These are phyloP conservation scores for Cyberlindnera misumaiensis DNA, from an alignment of 805 yeast species.

Conservation along the genomic window DNA sequence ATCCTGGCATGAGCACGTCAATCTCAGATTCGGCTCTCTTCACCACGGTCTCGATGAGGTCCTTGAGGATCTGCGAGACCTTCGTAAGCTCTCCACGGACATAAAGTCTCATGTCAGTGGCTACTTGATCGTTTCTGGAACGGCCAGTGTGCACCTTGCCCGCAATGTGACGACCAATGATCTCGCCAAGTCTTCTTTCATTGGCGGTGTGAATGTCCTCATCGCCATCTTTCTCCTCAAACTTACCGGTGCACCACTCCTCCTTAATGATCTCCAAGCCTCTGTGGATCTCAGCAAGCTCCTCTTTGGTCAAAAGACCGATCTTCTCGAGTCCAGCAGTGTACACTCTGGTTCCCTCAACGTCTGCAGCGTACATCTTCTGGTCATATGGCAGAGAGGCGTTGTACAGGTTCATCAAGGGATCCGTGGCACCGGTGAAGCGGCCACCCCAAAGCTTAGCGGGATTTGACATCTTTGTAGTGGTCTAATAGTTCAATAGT, in stretches of 20 bases:
- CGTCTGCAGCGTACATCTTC: conserved; percentile 89
- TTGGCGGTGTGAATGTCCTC: conserved; percentile 99
- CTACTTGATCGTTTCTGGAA: conserved; percentile 97
- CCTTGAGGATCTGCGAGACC: conserved; percentile 46
- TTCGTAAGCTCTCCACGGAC: conserved; percentile 71
- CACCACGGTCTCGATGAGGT: conserved; percentile 60
- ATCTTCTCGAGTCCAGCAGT: conserved; percentile 79
- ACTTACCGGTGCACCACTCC: conserved; percentile 74
- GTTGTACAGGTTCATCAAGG: conserved; percentile 94
- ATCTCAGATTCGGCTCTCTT: conserved; percentile 81
- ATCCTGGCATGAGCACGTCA: conserved; percentile 95
- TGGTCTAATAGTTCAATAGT: background rate
- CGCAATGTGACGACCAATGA: conserved; percentile 87
- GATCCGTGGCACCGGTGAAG: conserved; percentile 95
- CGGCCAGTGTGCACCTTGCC: conserved; percentile 99
- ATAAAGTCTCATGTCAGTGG: conserved; percentile 95
- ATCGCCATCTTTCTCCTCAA: conserved; percentile 79
- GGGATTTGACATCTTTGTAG: conserved; percentile 18
- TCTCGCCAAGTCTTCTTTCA: conserved; percentile 94
- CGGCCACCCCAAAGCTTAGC: conserved; percentile 96
- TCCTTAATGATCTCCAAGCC: conserved; percentile 66
- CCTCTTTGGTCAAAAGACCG: conserved; percentile 66
- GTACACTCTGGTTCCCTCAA: conserved; percentile 90
- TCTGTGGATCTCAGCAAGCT: conserved; percentile 71
- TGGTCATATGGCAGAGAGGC: conserved; percentile 95